Percentiles rank a stretch among this genome's conserved stretches.
Evolutionary conservation across 2,329 filamentous ascomycete species (phyloP).

Genomic region (Penicillium concentricum): DNA sequence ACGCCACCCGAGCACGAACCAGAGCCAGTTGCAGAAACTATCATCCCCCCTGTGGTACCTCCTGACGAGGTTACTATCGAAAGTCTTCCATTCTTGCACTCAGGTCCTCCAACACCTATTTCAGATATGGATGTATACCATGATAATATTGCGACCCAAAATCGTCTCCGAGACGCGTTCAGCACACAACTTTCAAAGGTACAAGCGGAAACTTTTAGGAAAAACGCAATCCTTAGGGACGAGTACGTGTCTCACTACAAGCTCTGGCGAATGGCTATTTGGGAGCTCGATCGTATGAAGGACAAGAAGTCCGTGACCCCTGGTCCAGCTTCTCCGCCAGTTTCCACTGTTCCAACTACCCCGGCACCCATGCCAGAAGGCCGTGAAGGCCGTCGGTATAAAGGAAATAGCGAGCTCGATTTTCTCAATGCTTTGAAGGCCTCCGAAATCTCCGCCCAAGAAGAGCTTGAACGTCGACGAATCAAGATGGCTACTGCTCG

Average conservation of each 20-base stretch:
- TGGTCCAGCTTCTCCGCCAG: constrained; percentile 35
- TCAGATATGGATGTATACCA: constrained; percentile 47
- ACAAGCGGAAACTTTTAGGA: constrained; percentile 38
- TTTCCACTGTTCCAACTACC: constrained; percentile 31
- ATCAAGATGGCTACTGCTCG: constrained; percentile 45
- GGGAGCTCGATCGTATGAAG: constrained; percentile 44
- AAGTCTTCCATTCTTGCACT: constrained; percentile 46
- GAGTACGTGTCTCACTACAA: constrained; percentile 46
- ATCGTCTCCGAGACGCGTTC: constrained; percentile 41
- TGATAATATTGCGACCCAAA: constrained; percentile 40
- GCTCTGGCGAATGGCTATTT: constrained; percentile 45
- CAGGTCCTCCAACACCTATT: constrained; percentile 44
- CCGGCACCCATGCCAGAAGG: constrained; percentile 36
- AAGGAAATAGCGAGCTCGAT: constrained; percentile 51
- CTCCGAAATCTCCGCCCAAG: constrained; percentile 49
- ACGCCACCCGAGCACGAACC: neutral
- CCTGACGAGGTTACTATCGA: constrained; percentile 40
- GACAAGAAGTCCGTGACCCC: constrained; percentile 40
- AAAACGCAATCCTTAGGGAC: constrained; percentile 41
- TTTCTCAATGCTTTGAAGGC: constrained; percentile 49
- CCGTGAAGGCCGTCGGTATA: constrained; percentile 43
- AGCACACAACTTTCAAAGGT: constrained; percentile 39
- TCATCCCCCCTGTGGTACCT: constrained; percentile 4
- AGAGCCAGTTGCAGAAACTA: constrained; percentile 7
- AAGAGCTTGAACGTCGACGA: constrained; percentile 47